phyloP scores from a whole-genome alignment of 2,329 filamentous ascomycete species.

The Penicillium verrucosum region DNA sequence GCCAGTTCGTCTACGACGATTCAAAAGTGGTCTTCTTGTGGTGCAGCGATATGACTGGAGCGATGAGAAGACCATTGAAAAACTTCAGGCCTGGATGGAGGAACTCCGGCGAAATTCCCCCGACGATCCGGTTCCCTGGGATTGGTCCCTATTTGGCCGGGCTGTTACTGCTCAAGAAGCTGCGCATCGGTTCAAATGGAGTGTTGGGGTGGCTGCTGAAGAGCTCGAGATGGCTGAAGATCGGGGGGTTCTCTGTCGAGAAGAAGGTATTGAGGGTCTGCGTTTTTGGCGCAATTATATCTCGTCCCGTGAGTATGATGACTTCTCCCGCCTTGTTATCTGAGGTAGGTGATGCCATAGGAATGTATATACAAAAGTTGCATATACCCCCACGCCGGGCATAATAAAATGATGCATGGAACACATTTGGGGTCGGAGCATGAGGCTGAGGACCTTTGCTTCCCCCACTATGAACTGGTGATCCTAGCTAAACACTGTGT shows the following conservation, averaged over 20 bases:
- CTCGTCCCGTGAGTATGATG: not conserved
- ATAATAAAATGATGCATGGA: not conserved
- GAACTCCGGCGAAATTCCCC: constrained; percentile 67
- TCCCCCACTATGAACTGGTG: not conserved
- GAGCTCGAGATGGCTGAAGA: constrained; percentile 98
- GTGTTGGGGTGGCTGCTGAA: constrained; percentile 89
- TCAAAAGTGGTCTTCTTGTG: constrained; percentile 91
- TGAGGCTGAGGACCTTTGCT: not conserved
- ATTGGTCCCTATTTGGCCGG: constrained; percentile 73
- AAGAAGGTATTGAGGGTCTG: constrained; percentile 85
- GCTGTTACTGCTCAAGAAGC: constrained; percentile 87
- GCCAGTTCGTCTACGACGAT: constrained; percentile 79
- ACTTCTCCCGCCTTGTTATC: constrained; percentile 4
- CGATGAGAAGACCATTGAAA: constrained; percentile 81
- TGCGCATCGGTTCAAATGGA: constrained; percentile 92
- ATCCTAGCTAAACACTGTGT: not conserved
- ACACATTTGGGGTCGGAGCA: not conserved
- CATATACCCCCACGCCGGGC: not conserved
- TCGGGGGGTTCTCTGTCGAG: constrained; percentile 77
- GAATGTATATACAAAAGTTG: not conserved
- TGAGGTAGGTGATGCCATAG: not conserved
- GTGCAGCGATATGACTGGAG: constrained; percentile 85
- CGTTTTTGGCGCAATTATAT: constrained; percentile 85
- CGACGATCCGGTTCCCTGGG: constrained; percentile 65
- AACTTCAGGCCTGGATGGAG: constrained; percentile 72